Conservation (phyloP, 2,329 filamentous ascomycete genomes). For the Neurospora crassa region DNA sequence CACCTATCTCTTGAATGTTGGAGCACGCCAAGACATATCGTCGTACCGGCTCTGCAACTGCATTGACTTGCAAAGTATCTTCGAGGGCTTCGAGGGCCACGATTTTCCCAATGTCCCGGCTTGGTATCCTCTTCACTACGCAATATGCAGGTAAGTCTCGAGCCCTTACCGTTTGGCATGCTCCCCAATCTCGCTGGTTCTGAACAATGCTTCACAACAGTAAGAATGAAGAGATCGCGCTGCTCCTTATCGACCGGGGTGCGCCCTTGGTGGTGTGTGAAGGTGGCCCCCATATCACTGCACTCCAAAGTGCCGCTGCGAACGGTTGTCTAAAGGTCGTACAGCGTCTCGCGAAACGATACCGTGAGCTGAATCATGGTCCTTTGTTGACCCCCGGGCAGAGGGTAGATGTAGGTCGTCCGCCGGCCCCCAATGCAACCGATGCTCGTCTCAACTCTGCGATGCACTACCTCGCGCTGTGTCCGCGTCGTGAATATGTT, state of each 20-base stretch:
- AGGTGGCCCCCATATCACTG: neutral
- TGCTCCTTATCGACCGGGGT: neutral
- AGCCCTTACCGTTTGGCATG: neutral
- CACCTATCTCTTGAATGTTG: neutral
- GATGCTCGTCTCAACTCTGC: neutral
- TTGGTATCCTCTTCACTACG: conserved; percentile 3
- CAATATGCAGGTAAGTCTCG: conserved; percentile 1
- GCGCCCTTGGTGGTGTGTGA: neutral
- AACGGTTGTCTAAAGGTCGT: neutral
- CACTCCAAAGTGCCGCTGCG: neutral
- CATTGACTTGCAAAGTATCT: neutral
- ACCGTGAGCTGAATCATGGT: neutral
- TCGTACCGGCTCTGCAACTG: neutral
- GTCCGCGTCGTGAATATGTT: neutral
- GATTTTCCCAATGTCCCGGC: neutral
- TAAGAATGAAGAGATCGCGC: neutral
- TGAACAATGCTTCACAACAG: neutral
- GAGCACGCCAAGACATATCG: neutral
- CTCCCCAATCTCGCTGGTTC: neutral
- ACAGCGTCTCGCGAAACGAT: neutral
- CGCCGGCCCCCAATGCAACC: neutral
- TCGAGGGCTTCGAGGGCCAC: neutral
- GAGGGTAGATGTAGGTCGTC: neutral
- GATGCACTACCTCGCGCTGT: conserved; percentile 1
- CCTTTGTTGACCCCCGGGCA: neutral